Conservation (phyloP, 257 asterid species). For the Ehretia macrophylla region DNA sequence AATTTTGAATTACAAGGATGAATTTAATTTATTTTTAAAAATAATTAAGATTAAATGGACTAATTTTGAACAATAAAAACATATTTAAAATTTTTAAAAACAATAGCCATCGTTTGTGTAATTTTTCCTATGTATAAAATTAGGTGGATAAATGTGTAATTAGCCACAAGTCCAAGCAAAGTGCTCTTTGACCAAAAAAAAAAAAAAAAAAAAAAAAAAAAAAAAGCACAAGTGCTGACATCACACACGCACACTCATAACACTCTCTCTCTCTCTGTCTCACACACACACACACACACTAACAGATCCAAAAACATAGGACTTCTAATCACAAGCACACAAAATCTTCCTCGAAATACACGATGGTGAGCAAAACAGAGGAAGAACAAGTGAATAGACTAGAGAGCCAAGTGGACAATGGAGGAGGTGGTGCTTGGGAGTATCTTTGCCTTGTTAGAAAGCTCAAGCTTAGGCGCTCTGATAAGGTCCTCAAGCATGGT, state of each 20-base stretch:
- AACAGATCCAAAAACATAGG: neutral
- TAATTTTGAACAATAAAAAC: no score
- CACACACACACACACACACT: neutral
- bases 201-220: no score
- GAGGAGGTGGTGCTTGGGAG: conserved; percentile 98
- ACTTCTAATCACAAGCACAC: neutral
- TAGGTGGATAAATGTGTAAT: neutral
- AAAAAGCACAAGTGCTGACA: no score
- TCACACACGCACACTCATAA: no score
- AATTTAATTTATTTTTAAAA: no score
- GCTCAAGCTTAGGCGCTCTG: conserved; percentile 90
- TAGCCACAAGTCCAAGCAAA: neutral
- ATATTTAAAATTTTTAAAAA: no score
- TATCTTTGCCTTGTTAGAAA: conserved; percentile 85
- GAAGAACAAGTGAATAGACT: conserved; percentile 73
- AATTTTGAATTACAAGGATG: no score
- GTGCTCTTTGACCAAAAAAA: no score
- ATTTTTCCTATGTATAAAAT: no score
- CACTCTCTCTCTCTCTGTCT: neutral
- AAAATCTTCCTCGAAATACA: neutral
- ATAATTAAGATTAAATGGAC: no score
- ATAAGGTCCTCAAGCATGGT: conserved; percentile 73
- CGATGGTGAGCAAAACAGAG: conserved; percentile 94
- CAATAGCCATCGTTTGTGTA: no score
- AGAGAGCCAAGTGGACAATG: conserved; percentile 91